phyloP scores from a whole-genome alignment of 345 rosid genomes.

The Eutrema heterophyllum region DNA sequence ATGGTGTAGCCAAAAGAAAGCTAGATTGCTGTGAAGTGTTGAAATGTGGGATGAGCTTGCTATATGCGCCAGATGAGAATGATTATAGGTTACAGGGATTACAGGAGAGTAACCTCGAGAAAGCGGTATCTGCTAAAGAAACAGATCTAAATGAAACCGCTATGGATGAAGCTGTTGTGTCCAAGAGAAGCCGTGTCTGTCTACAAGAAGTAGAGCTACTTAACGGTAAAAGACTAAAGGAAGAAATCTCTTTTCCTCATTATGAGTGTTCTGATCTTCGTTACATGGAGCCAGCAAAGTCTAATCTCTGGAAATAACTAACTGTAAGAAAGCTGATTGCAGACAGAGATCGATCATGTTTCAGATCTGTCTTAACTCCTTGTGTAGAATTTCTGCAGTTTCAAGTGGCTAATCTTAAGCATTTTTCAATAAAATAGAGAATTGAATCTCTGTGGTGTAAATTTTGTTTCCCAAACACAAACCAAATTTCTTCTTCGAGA shows the following conservation, averaged over 20 bases:
- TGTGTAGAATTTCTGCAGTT: neutral
- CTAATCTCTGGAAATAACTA: slow-evolving; percentile 6
- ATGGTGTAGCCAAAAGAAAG: slow-evolving; percentile 20
- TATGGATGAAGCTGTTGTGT: neutral
- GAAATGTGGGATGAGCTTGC: slow-evolving; percentile 29
- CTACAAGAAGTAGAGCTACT: slow-evolving; percentile 5
- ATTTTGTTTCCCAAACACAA: neutral
- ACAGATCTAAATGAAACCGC: neutral
- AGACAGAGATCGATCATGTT: neutral
- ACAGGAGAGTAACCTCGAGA: slow-evolving; percentile 4
- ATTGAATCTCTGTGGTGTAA: neutral
- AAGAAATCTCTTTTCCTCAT: neutral
- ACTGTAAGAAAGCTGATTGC: neutral
- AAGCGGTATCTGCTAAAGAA: neutral
- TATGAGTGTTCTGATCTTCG: slow-evolving; percentile 9
- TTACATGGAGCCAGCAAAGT: slow-evolving; percentile 12
- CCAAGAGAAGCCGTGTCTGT: slow-evolving; percentile 13
- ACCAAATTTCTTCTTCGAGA: neutral
- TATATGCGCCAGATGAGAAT: slow-evolving; percentile 24
- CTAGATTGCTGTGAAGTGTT: slow-evolving; percentile 18
- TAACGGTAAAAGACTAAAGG: slow-evolving; percentile 18
- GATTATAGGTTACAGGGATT: slow-evolving; percentile 18
- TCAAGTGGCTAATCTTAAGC: neutral
- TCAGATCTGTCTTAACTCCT: neutral
- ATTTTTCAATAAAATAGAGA: neutral